Evolutionary conservation across 176 grass and related monocot genomes (phyloP).

Genomic region (Leersia perrieri): DNA sequence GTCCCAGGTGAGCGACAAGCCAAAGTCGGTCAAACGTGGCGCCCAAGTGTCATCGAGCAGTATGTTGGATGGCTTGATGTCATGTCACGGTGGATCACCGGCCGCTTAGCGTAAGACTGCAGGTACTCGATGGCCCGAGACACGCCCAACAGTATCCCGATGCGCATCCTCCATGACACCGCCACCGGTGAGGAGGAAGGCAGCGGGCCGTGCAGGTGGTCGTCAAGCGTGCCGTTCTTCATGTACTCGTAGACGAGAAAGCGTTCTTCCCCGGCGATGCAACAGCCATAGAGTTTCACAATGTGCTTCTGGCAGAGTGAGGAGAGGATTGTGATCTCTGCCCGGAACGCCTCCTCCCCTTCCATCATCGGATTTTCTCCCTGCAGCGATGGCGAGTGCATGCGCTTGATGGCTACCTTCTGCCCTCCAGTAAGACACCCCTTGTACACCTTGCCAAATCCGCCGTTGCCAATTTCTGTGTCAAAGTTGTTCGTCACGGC

Average conservation of each 20-base stretch:
- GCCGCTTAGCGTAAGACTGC: constrained; percentile 49
- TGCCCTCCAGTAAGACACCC: constrained; percentile 20
- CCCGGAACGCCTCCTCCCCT: too few species aligned
- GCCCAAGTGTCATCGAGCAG: constrained; percentile 31
- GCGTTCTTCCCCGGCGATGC: too few species aligned
- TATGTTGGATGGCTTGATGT: constrained; percentile 58
- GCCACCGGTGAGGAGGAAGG: constrained; percentile 9
- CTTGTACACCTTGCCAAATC: constrained; percentile 42
- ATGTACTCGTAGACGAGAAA: not conserved
- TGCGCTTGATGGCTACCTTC: constrained; percentile 35
- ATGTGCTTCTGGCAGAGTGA: not conserved
- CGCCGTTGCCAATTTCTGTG: constrained; percentile 32
- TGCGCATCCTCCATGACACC: constrained; percentile 47
- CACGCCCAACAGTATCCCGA: constrained; percentile 45
- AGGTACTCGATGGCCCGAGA: constrained; percentile 47
- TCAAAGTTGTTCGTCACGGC: constrained; percentile 39
- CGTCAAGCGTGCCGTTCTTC: constrained; percentile 7
- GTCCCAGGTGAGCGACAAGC: not conserved
- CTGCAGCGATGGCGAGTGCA: too few species aligned
- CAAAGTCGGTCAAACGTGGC: not conserved
- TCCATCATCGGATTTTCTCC: too few species aligned
- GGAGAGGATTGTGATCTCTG: too few species aligned
- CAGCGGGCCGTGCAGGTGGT: constrained; percentile 39
- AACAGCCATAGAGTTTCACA: not conserved
- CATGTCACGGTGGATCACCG: constrained; percentile 56